Evolutionary conservation across 2,329 filamentous ascomycete species (phyloP), one percentile per base, ranked within the genome.

Genomic region (Stachybotrys echinatus): DNA sequence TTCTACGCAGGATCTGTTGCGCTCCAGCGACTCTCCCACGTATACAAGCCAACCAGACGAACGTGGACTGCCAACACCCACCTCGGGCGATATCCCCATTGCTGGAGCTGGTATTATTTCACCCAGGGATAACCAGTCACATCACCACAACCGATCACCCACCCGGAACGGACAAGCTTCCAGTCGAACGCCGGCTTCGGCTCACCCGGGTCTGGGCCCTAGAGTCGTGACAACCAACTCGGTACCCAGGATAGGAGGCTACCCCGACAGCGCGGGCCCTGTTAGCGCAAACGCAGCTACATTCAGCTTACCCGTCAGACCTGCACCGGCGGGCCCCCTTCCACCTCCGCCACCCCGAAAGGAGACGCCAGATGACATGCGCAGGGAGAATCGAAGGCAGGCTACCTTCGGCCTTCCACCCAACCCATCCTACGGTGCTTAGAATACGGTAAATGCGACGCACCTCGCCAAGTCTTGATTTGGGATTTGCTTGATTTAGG

Each of bases 1-100:
- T 1, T 82, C 88, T 8, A 89, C 88, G 2, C 85, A 89, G 63
- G 87, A 89, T 12, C 78, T 92, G 31, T 78, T 91, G 45, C 83
- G 86, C 52, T 79, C 79, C 22, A 76, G 71, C 58, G 81, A 85
- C 58, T 85, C 81, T 12, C 80, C 83, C 6, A 81, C 73, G 52
- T 66, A 63, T 65, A 57, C 65, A 55, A 50, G 64, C 57, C 60
- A 71, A 55, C 52, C 68, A 60, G 65, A 74, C 46, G 71, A 75
- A 45, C 71, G 72, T 44, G 74, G 74, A 49, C 69, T 73, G 50
- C 71, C 74, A 45, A 88, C 84, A 18, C 85, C 87, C 27, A 87
- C 84, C 12, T 87, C 85, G 48, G 85, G 84, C 51, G 84, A 89
- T 58, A 89, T 89, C 52, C 84, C 84, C 38, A 82, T 89, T 52